Percentiles rank a stretch among this genome's conserved stretches.
Conservation (phyloP, 441 rosid species). For the Eutrema salsugineum region DNA sequence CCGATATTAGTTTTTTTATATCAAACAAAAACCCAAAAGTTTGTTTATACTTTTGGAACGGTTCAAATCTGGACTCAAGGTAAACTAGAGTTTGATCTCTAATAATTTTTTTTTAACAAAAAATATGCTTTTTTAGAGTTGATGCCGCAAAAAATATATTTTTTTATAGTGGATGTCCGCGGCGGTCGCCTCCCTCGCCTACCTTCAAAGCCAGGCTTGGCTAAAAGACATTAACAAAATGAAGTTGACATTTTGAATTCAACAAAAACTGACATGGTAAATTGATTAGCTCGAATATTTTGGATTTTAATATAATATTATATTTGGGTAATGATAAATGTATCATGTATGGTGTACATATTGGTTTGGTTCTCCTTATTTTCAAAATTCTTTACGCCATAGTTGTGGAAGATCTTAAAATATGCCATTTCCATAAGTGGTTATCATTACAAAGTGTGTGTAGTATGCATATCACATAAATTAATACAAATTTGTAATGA, state of each 20-base stretch:
- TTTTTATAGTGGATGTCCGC: too few relatives aligned
- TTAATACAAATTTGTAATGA: background rate
- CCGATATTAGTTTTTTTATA: too few relatives aligned
- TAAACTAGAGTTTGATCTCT: too few relatives aligned
- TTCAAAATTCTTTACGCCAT: conserved; percentile 28
- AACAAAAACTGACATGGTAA: conserved; percentile 13
- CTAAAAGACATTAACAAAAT: background rate
- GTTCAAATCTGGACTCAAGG: too few relatives aligned
- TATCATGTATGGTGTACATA: background rate
- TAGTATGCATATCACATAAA: conserved; percentile 15
- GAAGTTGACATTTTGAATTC: conserved; percentile 24
- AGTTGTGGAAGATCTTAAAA: conserved; percentile 27
- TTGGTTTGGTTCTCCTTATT: conserved; percentile 18
- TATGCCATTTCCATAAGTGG: conserved; percentile 31
- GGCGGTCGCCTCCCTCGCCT: too few relatives aligned
- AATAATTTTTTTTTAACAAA: too few relatives aligned
- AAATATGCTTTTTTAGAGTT: too few relatives aligned
- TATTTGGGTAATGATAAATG: conserved; percentile 15
- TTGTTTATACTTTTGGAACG: too few relatives aligned
- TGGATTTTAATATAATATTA: conserved; percentile 3
- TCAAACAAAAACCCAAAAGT: too few relatives aligned
- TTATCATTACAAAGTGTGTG: conserved; percentile 31
- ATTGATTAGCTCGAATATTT: conserved; percentile 32
- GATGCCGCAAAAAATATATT: too few relatives aligned
- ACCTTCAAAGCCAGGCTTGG: too few relatives aligned